phyloP scores from a whole-genome alignment of 257 asterid species.

The Jacaranda mimosifolia region DNA sequence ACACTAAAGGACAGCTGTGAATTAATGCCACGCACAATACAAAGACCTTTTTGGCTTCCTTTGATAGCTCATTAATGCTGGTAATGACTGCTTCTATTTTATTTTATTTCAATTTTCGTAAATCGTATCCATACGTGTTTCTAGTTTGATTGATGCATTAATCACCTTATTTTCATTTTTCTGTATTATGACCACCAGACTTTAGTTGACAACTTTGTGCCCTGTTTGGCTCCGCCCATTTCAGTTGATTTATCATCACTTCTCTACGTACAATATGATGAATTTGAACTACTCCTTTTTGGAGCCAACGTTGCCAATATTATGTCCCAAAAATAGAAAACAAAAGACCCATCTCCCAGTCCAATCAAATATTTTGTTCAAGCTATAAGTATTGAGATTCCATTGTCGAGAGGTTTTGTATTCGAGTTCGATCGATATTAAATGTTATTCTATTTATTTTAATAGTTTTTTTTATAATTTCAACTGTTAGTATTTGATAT shows the following conservation, averaged over 20 bases:
- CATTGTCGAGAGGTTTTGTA: too few relatives aligned
- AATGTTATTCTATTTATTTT: too few relatives aligned
- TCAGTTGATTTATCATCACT: neutral
- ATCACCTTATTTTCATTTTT: constrained; percentile 43
- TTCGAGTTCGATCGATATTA: too few relatives aligned
- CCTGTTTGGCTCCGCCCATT: constrained; percentile 36
- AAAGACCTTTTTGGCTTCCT: constrained; percentile 66
- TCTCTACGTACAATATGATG: neutral
- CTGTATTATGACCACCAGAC: constrained; percentile 45
- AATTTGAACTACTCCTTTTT: neutral
- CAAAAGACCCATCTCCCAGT: neutral
- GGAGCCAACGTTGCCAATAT: neutral
- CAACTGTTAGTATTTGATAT: too few relatives aligned
- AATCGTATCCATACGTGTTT: constrained; percentile 25
- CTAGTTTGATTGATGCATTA: constrained; percentile 47
- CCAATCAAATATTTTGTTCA: too few relatives aligned
- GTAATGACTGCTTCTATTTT: constrained; percentile 49
- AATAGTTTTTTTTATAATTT: too few relatives aligned
- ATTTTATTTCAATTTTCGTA: constrained; percentile 19
- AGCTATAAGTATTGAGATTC: too few relatives aligned
- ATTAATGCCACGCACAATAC: constrained; percentile 60
- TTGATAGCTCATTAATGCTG: constrained; percentile 57
- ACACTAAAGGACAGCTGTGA: constrained; percentile 71
- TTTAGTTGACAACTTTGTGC: constrained; percentile 41
- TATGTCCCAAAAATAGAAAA: neutral